phyloP scores from a whole-genome alignment of 2,329 filamentous ascomycete species.

The Colletotrichum liaoningense region DNA sequence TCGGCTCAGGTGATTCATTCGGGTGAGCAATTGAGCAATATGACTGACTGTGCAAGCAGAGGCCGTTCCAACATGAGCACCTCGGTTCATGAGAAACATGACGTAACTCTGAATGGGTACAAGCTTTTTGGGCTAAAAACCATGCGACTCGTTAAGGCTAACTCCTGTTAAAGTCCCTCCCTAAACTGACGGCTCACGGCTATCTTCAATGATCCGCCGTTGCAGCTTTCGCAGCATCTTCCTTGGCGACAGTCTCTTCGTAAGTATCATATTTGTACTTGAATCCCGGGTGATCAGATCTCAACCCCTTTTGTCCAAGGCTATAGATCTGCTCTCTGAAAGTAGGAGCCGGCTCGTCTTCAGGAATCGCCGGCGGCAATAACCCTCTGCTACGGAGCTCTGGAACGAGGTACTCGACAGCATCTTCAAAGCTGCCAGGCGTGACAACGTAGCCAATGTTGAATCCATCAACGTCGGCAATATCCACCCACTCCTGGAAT shows the following conservation, averaged over 20 bases:
- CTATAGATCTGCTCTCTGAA: conserved; percentile 23
- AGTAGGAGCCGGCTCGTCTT: neutral
- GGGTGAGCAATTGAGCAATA: no score
- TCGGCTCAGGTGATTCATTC: no score
- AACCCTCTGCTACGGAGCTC: conserved; percentile 42
- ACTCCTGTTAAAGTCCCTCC: neutral
- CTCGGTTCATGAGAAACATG: no score
- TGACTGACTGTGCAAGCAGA: no score
- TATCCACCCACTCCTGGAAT: conserved; percentile 54
- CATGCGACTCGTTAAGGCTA: no score
- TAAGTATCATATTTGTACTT: conserved; percentile 24
- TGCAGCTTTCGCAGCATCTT: neutral
- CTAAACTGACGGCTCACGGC: neutral
- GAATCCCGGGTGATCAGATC: conserved; percentile 12
- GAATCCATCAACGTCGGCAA: conserved; percentile 55
- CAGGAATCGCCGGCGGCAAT: neutral
- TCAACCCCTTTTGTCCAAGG: conserved; percentile 11
- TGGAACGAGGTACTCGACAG: conserved; percentile 44
- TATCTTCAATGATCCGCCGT: neutral
- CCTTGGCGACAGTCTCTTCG: conserved; percentile 8
- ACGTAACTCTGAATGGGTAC: no score
- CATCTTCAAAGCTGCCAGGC: conserved; percentile 49
- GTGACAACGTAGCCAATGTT: conserved; percentile 56
- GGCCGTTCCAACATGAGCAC: no score
- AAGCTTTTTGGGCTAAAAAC: no score